Base-by-base conservation (phyloP, 2,329 filamentous ascomycete genomes). In the Sporothrix curviconia region DNA sequence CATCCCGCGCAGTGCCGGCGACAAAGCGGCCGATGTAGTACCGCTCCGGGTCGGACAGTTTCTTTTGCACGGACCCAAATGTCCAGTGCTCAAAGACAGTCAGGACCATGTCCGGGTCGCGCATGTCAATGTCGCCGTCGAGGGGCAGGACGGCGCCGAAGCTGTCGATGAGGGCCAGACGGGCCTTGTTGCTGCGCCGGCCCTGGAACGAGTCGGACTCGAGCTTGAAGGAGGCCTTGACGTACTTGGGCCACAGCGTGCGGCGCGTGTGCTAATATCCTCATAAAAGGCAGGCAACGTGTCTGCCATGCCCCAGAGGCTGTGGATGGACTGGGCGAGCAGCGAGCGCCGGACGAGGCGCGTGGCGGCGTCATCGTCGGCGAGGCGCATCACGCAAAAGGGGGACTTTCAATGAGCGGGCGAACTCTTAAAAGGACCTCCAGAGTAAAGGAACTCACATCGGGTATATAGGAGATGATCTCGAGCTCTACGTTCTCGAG, bases 21-120 rank as follows among this genome's bases (percentile, higher is more conserved):
- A 97, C 70, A 57, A 83, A 82, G 8, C 91, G 83, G 11, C 89
- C 90, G 25, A 97, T 79, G 67, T 87, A 87, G 24, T 90, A 73
- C 39, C 74, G 73, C 36, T 82, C 77, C 0, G 86, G 86, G 2
- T 81, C 73, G n/a, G 72, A 70, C 17, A 80, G 66, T 1, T 74
- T 74, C 9, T 75, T 69, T 30, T 73, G 75, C 12, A 77, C 71
- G 34, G 77, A 77, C 53, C 80, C 74, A 58, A 78, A 76, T 2
- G 81, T 76, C 79, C 89, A 96, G 62, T 95, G 81, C 71, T 97
- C 94, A 66, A 94, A 87, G 30, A 97, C 77, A 57, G 81, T 84
- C 68, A 96, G 95, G 17, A 86, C 78, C 60, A 89, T 77, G 36
- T 92, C 85, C 0, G 90, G 84, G 19, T 81, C 76, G 57, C 82